These are phyloP conservation scores for Auricularia sp. DNA, from an alignment of 768 basidiomycete species.

Conservation along the genomic window DNA sequence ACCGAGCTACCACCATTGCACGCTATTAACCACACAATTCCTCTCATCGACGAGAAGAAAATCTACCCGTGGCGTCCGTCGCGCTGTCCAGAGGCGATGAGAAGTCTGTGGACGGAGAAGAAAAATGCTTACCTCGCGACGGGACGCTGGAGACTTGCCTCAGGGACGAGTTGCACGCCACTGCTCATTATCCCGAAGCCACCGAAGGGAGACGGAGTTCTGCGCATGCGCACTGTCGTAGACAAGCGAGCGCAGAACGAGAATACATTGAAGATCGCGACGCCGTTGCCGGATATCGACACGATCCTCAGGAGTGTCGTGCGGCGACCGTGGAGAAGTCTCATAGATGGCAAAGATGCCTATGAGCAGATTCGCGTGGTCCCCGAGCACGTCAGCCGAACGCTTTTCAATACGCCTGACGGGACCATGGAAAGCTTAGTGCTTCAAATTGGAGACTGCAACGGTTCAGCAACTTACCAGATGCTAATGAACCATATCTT, in stretches of 20 bases:
- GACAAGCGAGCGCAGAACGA: slow-evolving; percentile 6
- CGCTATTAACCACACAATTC: slow-evolving; percentile 32
- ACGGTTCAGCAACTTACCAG: slow-evolving; percentile 11
- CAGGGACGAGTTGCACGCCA: slow-evolving; percentile 5
- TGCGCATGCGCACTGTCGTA: slow-evolving; percentile 1
- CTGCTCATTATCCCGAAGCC: slow-evolving; percentile 7
- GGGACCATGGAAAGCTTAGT: slow-evolving; percentile 11
- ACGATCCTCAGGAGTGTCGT: slow-evolving; percentile 1
- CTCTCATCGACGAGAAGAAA: slow-evolving; percentile 25
- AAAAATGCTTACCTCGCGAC: slow-evolving; percentile 4
- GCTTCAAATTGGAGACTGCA: slow-evolving; percentile 12
- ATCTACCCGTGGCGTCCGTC: slow-evolving; percentile 23
- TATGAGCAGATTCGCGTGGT: slow-evolving; percentile 14
- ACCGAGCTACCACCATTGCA: slow-evolving; percentile 25
- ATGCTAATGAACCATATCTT: slow-evolving; percentile 10
- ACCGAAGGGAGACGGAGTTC: background rate
- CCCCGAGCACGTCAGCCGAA: slow-evolving; percentile 4
- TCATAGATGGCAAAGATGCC: slow-evolving; percentile 8
- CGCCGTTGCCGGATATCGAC: slow-evolving; percentile 5
- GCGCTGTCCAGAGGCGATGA: slow-evolving; percentile 22
- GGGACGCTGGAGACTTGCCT: slow-evolving; percentile 5
- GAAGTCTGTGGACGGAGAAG: slow-evolving; percentile 23
- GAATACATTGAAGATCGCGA: slow-evolving; percentile 4
- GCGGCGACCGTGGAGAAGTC: background rate
- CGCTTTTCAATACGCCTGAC: slow-evolving; percentile 8